Conservation (phyloP, 768 basidiomycete species). For the Lentinula sp. region DNA sequence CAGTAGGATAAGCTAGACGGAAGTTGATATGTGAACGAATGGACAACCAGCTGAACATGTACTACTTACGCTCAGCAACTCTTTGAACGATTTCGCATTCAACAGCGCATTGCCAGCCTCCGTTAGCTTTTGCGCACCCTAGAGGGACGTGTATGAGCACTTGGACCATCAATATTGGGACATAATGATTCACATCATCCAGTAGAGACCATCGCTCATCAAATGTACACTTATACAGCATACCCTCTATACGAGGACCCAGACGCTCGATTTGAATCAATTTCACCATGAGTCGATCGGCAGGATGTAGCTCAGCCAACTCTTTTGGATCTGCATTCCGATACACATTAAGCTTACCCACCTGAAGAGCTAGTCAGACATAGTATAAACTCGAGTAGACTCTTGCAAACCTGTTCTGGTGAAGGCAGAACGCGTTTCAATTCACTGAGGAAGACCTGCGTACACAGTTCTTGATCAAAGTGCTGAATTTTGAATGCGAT, state of each 20-base stretch:
- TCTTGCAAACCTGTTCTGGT: slow-evolving; percentile 66
- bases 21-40: not conserved
- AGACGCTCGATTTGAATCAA: slow-evolving; percentile 92
- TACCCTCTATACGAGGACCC: slow-evolving; percentile 84
- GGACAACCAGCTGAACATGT: not conserved
- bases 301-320: slow-evolving; percentile 82
- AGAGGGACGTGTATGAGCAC: slow-evolving; percentile 7
- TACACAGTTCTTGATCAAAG: slow-evolving; percentile 84
- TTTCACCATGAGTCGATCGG: slow-evolving; percentile 96
- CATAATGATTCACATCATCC: slow-evolving; percentile 56
- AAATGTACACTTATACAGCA: slow-evolving; percentile 88
- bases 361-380: slow-evolving; percentile 27
- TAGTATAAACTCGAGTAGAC: not conserved
- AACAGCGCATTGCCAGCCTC: slow-evolving; percentile 78
- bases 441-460: slow-evolving; percentile 84
- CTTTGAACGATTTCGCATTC: slow-evolving; percentile 82
- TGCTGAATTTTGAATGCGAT: slow-evolving; percentile 78
- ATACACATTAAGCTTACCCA: slow-evolving; percentile 87
- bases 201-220: slow-evolving; percentile 79
- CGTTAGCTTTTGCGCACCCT: slow-evolving; percentile 78
- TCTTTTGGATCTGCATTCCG: slow-evolving; percentile 84
- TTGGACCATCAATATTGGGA: not conserved
- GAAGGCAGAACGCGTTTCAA: slow-evolving; percentile 84
- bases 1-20: slow-evolving; percentile 73
- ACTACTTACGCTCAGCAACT: slow-evolving; percentile 72